phyloP scores from a whole-genome alignment of 2,329 filamentous ascomycete species.

The Elsinoe batatas region DNA sequence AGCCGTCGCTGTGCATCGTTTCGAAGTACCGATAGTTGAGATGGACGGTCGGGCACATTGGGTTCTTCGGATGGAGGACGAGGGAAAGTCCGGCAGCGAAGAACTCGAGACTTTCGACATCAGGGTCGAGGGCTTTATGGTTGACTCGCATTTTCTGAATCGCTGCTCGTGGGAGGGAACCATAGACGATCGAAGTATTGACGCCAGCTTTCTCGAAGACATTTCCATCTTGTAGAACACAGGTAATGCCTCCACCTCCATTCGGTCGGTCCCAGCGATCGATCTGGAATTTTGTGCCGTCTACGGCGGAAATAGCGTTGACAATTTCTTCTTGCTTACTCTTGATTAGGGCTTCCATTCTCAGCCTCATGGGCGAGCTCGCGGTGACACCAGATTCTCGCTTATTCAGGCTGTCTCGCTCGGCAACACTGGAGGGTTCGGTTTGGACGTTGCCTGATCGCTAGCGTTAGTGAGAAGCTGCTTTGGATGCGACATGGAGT shows the following conservation, averaged over 20 bases:
- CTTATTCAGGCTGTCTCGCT: conserved; percentile 73
- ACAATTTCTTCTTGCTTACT: conserved; percentile 86
- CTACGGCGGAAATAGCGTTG: conserved; percentile 67
- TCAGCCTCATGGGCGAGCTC: conserved; percentile 86
- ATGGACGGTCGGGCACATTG: conserved; percentile 95
- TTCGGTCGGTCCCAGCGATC: conserved; percentile 83
- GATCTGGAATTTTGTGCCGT: conserved; percentile 68
- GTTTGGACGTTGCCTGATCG: conserved; percentile 32
- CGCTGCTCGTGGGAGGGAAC: conserved; percentile 72
- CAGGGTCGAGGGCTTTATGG: conserved; percentile 77
- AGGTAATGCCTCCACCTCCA: conserved; percentile 87
- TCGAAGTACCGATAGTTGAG: conserved; percentile 99
- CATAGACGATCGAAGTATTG: conserved; percentile 91
- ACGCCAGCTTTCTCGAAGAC: conserved; percentile 98
- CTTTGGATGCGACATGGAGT: neutral
- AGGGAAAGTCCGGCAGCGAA: conserved; percentile 90
- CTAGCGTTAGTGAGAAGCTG: conserved; percentile 18
- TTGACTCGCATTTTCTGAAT: conserved; percentile 91
- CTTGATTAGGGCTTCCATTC: conserved; percentile 95
- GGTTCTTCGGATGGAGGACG: conserved; percentile 87
- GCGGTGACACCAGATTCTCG: conserved; percentile 64
- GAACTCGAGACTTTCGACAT: conserved; percentile 79
- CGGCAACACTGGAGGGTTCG: conserved; percentile 65
- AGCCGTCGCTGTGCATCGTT: conserved; percentile 75
- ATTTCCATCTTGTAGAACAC: conserved; percentile 89